Base-by-base conservation (phyloP, 1,284 basidiomycete genomes). In the Cryptococcus jaspeensis region DNA sequence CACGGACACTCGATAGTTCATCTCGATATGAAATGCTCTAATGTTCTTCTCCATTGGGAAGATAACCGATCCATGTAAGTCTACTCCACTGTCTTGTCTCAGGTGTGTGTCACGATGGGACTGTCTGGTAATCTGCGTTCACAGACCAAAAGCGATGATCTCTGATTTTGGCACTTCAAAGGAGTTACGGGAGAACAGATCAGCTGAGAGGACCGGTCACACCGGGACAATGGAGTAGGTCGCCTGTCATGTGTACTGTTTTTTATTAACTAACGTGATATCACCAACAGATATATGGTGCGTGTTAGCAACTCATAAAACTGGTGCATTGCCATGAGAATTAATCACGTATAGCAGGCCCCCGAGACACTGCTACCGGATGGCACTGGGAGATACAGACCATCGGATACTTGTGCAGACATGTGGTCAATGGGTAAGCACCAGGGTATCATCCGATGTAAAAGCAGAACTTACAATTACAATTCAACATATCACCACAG, bases 121-220 rank as follows among this genome's bases (percentile, higher is more conserved):
- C 25, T 37, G 13, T 18, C 35, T 47, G 43, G 22, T 25, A n/a
- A 13, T 55, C 40, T 15, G 23, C 15, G 7, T 11, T 44, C 41
- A 15, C 41, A 80, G 79, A 41, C 81, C 81, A 0, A 79, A 77
- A 45, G 92, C 90, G 0, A 88, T 95, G 87, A 80, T 96, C 12
- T 92, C 91, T 1, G 93, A 97, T 69, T 97, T 97, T 75, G 93
- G 93, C 4, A 95, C 92, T 0, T 94, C 91, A 12, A 85, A 90
- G 48, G 91, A 93, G 67, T 90, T 90, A 86, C 80, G 93, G 5
- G 84, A 84, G 42, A 82, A 83, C 3, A 81, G 84, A 13, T 78
- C 84, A 15, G 5, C 4, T 32, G 78, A 82, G 36, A 83, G 91
- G 16, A 89, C 90, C 2, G 93, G 93, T 7, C 92, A 95, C 71